phyloP scores from a whole-genome alignment of 2,329 filamentous ascomycete genomes.

The Acrodontium crateriforme region DNA sequence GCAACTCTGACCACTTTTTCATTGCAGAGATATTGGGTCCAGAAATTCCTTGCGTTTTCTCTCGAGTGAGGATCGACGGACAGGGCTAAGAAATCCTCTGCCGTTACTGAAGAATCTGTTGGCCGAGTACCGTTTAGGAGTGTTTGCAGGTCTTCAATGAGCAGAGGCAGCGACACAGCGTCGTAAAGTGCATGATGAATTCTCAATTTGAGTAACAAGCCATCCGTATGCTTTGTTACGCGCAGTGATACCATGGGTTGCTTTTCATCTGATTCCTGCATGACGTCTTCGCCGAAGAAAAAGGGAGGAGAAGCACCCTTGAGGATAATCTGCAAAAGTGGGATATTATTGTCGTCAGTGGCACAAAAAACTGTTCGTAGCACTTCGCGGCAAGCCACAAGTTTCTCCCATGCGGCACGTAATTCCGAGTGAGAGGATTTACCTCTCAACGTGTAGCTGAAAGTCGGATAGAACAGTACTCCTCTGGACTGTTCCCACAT shows the following conservation, averaged over 20 bases:
- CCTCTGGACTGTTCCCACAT: constrained; percentile 58
- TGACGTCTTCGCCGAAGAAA: constrained; percentile 8
- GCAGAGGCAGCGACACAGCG: constrained; percentile 56
- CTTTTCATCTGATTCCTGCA: not conserved
- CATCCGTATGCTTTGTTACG: constrained; percentile 4
- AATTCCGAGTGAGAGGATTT: constrained; percentile 30
- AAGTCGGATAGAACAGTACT: constrained; percentile 58
- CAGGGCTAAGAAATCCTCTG: constrained; percentile 30
- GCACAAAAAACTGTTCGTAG: constrained; percentile 55
- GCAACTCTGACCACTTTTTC: constrained; percentile 8
- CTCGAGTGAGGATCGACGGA: constrained; percentile 6
- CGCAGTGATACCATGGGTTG: constrained; percentile 15
- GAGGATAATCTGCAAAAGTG: constrained; percentile 52
- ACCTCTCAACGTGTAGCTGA: constrained; percentile 44
- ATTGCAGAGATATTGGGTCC: constrained; percentile 34
- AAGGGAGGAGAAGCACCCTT: constrained; percentile 25
- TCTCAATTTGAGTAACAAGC: constrained; percentile 25
- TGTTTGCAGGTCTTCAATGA: constrained; percentile 42
- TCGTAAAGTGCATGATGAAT: constrained; percentile 88
- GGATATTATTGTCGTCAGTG: constrained; percentile 32
- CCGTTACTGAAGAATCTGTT: constrained; percentile 10
- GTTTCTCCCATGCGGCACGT: constrained; percentile 44
- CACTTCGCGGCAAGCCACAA: constrained; percentile 46
- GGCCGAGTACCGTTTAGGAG: constrained; percentile 22
- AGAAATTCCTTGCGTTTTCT: constrained; percentile 31